Conservation (phyloP, 768 basidiomycete species). For the Lentinus tigrinus region DNA sequence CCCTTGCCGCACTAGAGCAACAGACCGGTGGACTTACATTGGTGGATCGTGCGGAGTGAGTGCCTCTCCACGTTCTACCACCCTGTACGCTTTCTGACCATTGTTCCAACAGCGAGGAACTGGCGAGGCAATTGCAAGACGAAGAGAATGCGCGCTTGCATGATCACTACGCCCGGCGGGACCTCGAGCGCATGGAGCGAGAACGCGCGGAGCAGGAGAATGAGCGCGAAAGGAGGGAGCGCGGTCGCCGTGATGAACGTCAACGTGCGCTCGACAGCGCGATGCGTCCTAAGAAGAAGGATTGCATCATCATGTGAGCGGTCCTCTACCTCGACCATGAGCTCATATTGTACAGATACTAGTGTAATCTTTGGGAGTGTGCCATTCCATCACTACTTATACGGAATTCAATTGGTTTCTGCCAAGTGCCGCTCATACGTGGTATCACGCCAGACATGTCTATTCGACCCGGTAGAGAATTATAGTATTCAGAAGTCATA, state of each 20-base stretch:
- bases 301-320: conserved; percentile 26
- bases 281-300: conserved; percentile 21
- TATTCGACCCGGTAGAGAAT: no score
- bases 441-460: no score
- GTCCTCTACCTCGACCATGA: no score
- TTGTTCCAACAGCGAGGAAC: conserved; percentile 45
- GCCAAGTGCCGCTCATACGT: no score
- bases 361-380: no score
- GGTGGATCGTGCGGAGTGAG: conserved; percentile 63
- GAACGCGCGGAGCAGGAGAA: conserved; percentile 18
- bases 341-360: no score
- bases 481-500: no score
- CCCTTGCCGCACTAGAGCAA: conserved; percentile 49
- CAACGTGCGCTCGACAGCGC: conserved; percentile 10
- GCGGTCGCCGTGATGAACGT: not conserved
- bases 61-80: conserved; percentile 10
- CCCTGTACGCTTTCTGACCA: not conserved
- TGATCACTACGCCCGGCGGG: conserved; percentile 33
- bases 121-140: conserved; percentile 76
- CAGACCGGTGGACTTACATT: conserved; percentile 38
- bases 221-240: not conserved
- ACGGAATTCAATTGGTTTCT: no score
- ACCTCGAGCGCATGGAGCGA: conserved; percentile 35
- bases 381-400: no score
- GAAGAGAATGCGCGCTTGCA: conserved; percentile 64